Conservation (phyloP, 139 green algal genomes). For the Asterochloris sp. region DNA sequence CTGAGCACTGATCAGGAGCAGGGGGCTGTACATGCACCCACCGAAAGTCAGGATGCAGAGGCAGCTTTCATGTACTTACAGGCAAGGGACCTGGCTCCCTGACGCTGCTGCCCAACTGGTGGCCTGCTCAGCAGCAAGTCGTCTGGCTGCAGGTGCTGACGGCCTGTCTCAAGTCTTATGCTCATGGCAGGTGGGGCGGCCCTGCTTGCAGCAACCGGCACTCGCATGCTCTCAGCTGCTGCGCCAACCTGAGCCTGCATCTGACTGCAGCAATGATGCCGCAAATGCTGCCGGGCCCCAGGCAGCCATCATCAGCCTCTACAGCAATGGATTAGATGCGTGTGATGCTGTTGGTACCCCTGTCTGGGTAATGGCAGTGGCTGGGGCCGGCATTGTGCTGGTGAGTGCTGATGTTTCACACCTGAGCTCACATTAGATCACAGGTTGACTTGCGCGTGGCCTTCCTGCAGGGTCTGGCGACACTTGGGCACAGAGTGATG, state of each 20-base stretch:
- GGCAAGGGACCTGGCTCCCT: not conserved
- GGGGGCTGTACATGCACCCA: too few species aligned
- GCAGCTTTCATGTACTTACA: slow-evolving; percentile 22
- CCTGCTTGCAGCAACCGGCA: too few species aligned
- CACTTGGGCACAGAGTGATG: slow-evolving; percentile 29
- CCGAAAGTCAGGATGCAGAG: not conserved
- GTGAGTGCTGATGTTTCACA: not conserved
- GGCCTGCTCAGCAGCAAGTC: slow-evolving; percentile 3
- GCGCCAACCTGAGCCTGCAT: not conserved
- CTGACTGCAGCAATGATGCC: slow-evolving; percentile 31
- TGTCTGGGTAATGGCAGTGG: slow-evolving; percentile 26
- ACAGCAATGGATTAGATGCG: not conserved
- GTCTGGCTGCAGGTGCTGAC: slow-evolving; percentile 24
- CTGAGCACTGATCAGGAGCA: too few species aligned
- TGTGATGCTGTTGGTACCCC: slow-evolving; percentile 16
- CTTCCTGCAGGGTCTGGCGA: slow-evolving; percentile 22
- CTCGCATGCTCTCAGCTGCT: too few species aligned
- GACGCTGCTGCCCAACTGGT: not conserved
- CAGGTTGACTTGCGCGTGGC: slow-evolving; percentile 18
- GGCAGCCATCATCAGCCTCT: slow-evolving; percentile 22
- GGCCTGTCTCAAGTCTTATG: slow-evolving; percentile 30
- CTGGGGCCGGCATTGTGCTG: slow-evolving; percentile 23
- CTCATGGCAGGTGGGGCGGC: slow-evolving; percentile 5
- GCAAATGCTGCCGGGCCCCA: slow-evolving; percentile 37
- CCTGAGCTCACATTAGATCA: not conserved